phyloP scores from a whole-genome alignment of 106 monocot genomes.

The Gastrodia elata region DNA sequence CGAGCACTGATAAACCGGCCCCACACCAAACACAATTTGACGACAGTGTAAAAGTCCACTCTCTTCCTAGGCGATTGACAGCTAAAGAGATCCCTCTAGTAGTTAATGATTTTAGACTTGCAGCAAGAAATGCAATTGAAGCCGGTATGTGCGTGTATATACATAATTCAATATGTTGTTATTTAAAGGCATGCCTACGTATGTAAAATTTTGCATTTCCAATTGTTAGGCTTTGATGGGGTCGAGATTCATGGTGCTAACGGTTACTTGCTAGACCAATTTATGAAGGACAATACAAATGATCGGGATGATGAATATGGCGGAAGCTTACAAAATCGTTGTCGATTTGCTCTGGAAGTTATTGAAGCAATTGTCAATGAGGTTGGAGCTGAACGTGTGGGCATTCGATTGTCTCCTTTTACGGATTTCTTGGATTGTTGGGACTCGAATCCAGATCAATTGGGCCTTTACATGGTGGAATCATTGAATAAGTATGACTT shows the following conservation, averaged over 20 bases:
- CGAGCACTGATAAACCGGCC: conserved; percentile 3
- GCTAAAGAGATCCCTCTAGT: conserved; percentile 12
- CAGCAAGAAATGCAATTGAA: conserved; percentile 31
- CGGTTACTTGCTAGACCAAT: conserved; percentile 40
- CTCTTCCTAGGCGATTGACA: not conserved
- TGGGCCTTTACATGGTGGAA: conserved; percentile 19
- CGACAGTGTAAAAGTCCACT: not conserved
- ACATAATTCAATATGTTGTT: not conserved
- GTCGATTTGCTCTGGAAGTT: conserved; percentile 39
- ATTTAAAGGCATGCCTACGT: no score
- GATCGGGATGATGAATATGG: conserved; percentile 40
- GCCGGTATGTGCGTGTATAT: conserved; percentile 5
- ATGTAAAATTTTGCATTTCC: not conserved
- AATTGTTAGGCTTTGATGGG: conserved; percentile 38
- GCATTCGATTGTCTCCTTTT: conserved; percentile 39
- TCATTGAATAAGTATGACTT: conserved; percentile 13
- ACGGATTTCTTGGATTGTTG: conserved; percentile 10
- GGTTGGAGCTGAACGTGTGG: conserved; percentile 38
- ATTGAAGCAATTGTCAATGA: conserved; percentile 26
- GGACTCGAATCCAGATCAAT: conserved; percentile 27
- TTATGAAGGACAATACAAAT: conserved; percentile 41
- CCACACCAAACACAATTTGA: conserved; percentile 4
- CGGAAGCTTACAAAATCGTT: conserved; percentile 39
- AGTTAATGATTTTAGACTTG: conserved; percentile 10
- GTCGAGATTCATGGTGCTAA: conserved; percentile 44